Conservation (phyloP, 2,329 filamentous ascomycete genomes). For the Paecilomyces sp. region DNA sequence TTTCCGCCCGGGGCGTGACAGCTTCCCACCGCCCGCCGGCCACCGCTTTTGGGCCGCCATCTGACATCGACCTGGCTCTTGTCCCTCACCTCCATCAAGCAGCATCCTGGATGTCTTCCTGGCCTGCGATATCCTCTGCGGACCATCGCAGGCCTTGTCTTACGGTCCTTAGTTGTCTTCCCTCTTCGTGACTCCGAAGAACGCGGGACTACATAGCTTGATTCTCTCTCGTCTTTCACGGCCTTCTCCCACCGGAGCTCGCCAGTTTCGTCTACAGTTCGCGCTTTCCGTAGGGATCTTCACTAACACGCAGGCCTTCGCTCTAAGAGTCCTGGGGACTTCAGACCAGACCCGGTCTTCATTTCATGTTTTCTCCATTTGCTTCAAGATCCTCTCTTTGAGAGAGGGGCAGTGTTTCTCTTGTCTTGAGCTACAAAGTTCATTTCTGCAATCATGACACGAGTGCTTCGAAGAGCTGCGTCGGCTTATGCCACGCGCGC, state of each 20-base stretch:
- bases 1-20: neutral
- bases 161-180: neutral
- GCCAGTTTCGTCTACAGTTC: constrained; percentile 3
- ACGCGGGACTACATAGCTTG: neutral
- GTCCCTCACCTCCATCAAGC: constrained; percentile 5
- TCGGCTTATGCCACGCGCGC: constrained; percentile 26
- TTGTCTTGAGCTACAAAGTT: constrained; percentile 1
- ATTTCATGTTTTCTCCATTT: neutral
- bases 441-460: constrained; percentile 24
- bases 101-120: neutral
- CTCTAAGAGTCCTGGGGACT: neutral
- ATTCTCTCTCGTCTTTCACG: neutral
- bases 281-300: constrained; percentile 11
- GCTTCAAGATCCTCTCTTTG: neutral
- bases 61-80: constrained; percentile 5
- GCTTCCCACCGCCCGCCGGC: constrained; percentile 9
- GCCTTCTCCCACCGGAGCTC: neutral
- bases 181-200: neutral
- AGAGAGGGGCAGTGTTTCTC: neutral
- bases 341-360: neutral
- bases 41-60: constrained; percentile 11
- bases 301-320: constrained; percentile 8
- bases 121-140: neutral
- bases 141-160: neutral
- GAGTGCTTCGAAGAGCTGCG: constrained; percentile 26